phyloP scores from a whole-genome alignment of 2,329 filamentous ascomycete species.

The Leptoxyphium fumago region DNA sequence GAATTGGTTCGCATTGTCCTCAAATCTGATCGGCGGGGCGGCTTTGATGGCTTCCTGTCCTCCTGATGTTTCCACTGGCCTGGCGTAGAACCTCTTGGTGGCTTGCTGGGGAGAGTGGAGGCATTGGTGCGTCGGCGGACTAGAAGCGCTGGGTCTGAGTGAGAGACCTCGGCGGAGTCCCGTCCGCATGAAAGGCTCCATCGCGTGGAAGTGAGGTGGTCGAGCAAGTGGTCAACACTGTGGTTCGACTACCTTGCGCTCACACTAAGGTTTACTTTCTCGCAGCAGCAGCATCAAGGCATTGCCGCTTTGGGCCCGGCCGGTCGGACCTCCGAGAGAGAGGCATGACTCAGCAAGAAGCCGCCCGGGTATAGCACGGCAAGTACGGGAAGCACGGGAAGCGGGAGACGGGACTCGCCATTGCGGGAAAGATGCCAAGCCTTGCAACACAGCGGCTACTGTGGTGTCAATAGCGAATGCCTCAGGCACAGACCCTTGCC shows the following conservation, averaged over 20 bases:
- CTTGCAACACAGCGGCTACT: too few species aligned
- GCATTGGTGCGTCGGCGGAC: constrained; percentile 11
- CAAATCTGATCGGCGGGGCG: constrained; percentile 16
- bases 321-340: too few species aligned
- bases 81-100: constrained; percentile 11
- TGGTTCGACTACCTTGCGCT: too few species aligned
- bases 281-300: too few species aligned
- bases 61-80: constrained; percentile 8
- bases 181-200: constrained; percentile 17
- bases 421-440: too few species aligned
- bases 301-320: too few species aligned
- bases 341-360: too few species aligned
- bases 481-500: too few species aligned
- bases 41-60: constrained; percentile 12
- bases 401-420: background rate
- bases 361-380: too few species aligned
- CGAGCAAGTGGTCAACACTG: too few species aligned
- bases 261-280: too few species aligned
- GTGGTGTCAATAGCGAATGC: too few species aligned
- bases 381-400: background rate
- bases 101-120: constrained; percentile 7
- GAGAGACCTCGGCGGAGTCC: constrained; percentile 17
- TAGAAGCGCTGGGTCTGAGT: constrained; percentile 9
- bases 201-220: constrained; percentile 4
- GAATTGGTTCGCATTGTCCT: constrained; percentile 12